Evolutionary conservation across 129 eudicot species (phyloP).

Genomic region (Solidago caesia): DNA sequence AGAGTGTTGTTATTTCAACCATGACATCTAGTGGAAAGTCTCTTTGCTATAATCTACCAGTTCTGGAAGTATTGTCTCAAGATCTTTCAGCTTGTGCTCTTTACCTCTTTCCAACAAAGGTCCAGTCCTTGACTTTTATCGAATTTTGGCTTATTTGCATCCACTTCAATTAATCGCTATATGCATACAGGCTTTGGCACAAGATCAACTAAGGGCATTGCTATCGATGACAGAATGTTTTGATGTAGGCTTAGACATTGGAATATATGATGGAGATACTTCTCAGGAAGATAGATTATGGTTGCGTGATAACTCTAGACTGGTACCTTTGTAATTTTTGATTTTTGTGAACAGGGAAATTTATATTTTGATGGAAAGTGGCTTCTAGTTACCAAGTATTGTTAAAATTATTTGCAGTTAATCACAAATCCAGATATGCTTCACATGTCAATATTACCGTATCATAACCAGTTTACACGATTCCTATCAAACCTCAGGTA

Average conservation of each 20-base stretch:
- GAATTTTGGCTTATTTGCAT: neutral
- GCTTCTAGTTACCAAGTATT: constrained; percentile 20
- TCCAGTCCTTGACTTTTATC: constrained; percentile 19
- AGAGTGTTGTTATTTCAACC: constrained; percentile 84
- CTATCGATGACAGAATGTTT: constrained; percentile 50
- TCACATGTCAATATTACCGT: constrained; percentile 86
- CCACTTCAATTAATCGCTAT: constrained; percentile 2
- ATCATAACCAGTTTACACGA: constrained; percentile 66
- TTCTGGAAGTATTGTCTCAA: constrained; percentile 71
- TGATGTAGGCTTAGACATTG: constrained; percentile 55
- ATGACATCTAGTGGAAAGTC: constrained; percentile 99
- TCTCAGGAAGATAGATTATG: constrained; percentile 68
- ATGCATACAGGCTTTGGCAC: constrained; percentile 90
- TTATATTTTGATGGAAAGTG: constrained; percentile 15
- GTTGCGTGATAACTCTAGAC: constrained; percentile 82
- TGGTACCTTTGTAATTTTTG: constrained; percentile 46
- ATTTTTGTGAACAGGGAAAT: neutral
- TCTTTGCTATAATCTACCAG: constrained; percentile 93
- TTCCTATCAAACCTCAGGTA: constrained; percentile 85
- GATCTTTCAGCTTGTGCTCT: constrained; percentile 75
- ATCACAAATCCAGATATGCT: constrained; percentile 98
- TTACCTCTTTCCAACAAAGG: constrained; percentile 94
- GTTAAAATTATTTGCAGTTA: constrained; percentile 51
- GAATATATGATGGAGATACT: constrained; percentile 94
- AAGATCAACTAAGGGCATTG: constrained; percentile 87